Conservation (phyloP, 441 rosid genomes). For the Dalechampia spathulata region DNA sequence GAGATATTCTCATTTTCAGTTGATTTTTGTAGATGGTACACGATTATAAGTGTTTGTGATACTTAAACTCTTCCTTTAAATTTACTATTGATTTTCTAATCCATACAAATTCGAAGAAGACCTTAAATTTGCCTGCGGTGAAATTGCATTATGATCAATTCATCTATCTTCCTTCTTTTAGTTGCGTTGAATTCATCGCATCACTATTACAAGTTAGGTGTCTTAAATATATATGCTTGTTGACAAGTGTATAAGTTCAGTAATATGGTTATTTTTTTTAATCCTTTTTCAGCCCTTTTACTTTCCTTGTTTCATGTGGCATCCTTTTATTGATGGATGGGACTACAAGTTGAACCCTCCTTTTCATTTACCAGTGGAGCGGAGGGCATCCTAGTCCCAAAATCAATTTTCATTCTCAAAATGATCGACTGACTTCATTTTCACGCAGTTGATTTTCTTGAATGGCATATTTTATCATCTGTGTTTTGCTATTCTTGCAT, state of each 20-base stretch:
- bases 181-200: no score
- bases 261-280: no score
- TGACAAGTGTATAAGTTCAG: no score
- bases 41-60: not conserved
- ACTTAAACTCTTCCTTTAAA: not conserved
- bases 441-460: slow-evolving; percentile 31
- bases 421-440: slow-evolving; percentile 26
- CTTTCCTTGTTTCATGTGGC: no score
- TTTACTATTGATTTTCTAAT: not conserved
- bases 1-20: slow-evolving; percentile 14
- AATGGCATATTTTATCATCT: no score
- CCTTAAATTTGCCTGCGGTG: not conserved
- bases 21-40: slow-evolving; percentile 31
- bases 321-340: not conserved
- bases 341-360: slow-evolving; percentile 30
- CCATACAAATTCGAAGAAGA: not conserved
- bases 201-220: no score
- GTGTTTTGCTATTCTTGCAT: no score
- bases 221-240: no score
- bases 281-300: no score
- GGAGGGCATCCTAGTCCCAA: slow-evolving; percentile 33
- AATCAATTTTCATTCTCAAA: slow-evolving; percentile 19
- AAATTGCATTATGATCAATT: no score
- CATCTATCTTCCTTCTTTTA: no score
- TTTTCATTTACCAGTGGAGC: slow-evolving; percentile 14